A percentile compares a stretch with the other conserved stretches of the same genome.
Evolutionary conservation across 2,329 filamentous ascomycete species (phyloP).

Genomic region (Colletotrichum lindemuthianum): DNA sequence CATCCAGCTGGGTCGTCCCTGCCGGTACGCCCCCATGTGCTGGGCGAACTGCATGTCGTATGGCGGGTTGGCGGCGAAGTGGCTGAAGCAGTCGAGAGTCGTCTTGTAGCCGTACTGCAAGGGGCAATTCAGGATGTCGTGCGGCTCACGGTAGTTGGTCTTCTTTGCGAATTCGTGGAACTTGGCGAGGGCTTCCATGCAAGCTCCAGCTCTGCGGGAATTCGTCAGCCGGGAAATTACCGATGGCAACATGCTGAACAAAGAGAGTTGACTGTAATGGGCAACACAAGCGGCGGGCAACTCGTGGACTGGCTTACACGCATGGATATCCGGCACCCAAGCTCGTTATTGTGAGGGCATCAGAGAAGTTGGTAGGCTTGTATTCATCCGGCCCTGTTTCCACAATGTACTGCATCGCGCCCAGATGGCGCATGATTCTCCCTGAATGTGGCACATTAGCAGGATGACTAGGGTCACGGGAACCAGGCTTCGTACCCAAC

Average conservation of each 20-base stretch:
- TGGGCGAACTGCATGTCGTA: slow-evolving; percentile 18
- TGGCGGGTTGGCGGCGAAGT: slow-evolving; percentile 1
- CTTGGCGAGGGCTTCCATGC: slow-evolving; percentile 19
- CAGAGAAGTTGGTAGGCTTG: slow-evolving; percentile 49
- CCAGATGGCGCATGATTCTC: slow-evolving; percentile 50
- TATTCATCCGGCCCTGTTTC: slow-evolving; percentile 50
- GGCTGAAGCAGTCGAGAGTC: slow-evolving; percentile 22
- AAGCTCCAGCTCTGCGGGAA: slow-evolving; percentile 37
- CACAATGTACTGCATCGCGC: slow-evolving; percentile 50
- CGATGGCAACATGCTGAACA: too few species aligned
- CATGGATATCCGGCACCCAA: slow-evolving; percentile 48
- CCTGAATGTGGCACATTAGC: slow-evolving; percentile 2
- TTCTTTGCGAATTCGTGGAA: slow-evolving; percentile 45
- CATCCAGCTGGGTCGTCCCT: slow-evolving; percentile 48
- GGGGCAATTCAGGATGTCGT: slow-evolving; percentile 41
- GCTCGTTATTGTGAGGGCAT: slow-evolving; percentile 45
- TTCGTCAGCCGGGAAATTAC: neutral
- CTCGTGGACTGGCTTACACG: slow-evolving; percentile 37
- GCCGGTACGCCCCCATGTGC: slow-evolving; percentile 49
- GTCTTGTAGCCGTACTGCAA: slow-evolving; percentile 48
- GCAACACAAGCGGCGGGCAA: too few species aligned
- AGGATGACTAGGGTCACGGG: too few species aligned
- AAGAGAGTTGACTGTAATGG: too few species aligned
- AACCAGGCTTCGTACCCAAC: neutral
- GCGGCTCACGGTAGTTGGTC: slow-evolving; percentile 44